Conservation (phyloP, 495 filamentous ascomycete genomes). For the Hypoxylon intermedium region DNA sequence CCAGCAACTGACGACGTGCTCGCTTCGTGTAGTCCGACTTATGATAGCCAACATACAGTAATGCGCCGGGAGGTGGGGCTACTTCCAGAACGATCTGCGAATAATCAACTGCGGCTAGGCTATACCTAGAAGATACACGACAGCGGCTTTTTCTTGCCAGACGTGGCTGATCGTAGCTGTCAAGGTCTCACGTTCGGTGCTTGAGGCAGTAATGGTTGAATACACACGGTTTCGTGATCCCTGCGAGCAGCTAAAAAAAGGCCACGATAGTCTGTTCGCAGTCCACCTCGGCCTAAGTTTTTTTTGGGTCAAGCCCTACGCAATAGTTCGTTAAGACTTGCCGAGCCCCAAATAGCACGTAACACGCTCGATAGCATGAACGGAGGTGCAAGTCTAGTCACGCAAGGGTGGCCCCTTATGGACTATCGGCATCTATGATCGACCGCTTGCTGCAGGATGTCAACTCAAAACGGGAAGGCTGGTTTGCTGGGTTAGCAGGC, state of each 20-base stretch:
- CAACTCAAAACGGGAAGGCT: constrained; percentile 31
- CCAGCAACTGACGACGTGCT: constrained; percentile 13
- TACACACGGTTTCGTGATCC: constrained; percentile 42
- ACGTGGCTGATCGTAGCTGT: constrained; percentile 27
- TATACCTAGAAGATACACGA: constrained; percentile 15
- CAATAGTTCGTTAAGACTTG: constrained; percentile 24
- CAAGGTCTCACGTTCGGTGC: constrained; percentile 27
- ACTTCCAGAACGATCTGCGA: constrained; percentile 37
- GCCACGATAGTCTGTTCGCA: constrained; percentile 29
- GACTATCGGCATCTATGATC: constrained; percentile 29
- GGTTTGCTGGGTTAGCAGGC: constrained; percentile 16
- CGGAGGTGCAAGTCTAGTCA: constrained; percentile 19
- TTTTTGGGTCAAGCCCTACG: constrained; percentile 19
- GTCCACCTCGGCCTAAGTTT: constrained; percentile 10
- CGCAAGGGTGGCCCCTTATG: constrained; percentile 19
- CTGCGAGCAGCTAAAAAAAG: constrained; percentile 39
- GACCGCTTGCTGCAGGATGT: constrained; percentile 24
- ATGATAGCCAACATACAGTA: constrained; percentile 5
- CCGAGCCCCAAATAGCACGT: constrained; percentile 29
- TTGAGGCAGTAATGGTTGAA: constrained; percentile 26
- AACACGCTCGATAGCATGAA: constrained; percentile 24
- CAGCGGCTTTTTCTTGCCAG: constrained; percentile 23
- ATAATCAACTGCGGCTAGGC: constrained; percentile 15
- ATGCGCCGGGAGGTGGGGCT: constrained; percentile 10
- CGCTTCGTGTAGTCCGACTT: constrained; percentile 20